phyloP scores from a whole-genome alignment of 305 asterid species.

The Stenogyne calaminthoides region DNA sequence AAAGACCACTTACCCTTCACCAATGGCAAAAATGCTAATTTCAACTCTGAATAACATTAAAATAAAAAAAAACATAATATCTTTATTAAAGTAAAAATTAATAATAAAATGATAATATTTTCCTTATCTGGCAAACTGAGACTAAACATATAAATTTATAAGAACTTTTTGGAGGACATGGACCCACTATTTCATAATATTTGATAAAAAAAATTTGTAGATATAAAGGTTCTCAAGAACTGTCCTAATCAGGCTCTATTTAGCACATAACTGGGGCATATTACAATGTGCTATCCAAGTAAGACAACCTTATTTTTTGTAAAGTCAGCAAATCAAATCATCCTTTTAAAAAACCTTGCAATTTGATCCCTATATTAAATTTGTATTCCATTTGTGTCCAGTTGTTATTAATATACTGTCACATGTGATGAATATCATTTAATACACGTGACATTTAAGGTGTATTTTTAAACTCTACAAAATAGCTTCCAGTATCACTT shows the following conservation, averaged over 20 bases:
- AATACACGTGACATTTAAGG: too few species aligned
- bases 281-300: slow-evolving; percentile 33
- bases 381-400: background rate
- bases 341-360: background rate
- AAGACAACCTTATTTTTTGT: background rate
- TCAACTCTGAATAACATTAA: background rate
- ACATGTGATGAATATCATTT: background rate
- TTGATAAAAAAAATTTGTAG: background rate
- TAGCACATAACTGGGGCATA: slow-evolving; percentile 7
- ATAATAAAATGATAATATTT: background rate
- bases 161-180: background rate
- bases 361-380: background rate
- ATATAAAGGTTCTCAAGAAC: background rate
- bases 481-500: too few species aligned
- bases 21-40: background rate
- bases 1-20: background rate
- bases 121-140: background rate
- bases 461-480: too few species aligned
- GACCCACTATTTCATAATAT: background rate
- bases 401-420: background rate
- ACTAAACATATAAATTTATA: too few species aligned
- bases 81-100: background rate
- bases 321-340: slow-evolving; percentile 33
- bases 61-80: background rate
- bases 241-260: background rate